Percentiles rank a stretch among this genome's conserved stretches.
phyloP scores from a whole-genome alignment of 148 eudicot species.

The Amaranthus hypochondriacus region DNA sequence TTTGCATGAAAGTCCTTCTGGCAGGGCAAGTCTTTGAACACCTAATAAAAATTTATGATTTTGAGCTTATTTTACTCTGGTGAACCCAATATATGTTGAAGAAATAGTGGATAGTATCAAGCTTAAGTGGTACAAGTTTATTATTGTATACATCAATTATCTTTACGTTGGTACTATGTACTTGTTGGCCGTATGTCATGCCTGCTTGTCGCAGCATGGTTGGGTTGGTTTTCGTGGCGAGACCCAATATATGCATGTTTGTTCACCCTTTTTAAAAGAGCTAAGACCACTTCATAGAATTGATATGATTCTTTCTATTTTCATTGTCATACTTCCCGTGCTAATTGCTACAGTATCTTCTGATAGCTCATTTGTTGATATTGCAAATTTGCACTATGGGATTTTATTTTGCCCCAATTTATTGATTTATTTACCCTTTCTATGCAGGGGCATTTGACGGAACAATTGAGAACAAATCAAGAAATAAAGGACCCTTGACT shows the following conservation, averaged over 20 bases:
- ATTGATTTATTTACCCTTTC: background rate
- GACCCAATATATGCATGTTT: background rate
- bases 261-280: background rate
- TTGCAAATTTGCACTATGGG: background rate
- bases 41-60: background rate
- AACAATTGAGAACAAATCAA: constrained; percentile 47
- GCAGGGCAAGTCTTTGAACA: background rate
- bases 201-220: background rate
- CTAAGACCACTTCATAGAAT: background rate
- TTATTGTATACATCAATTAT: background rate
- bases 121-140: background rate
- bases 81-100: background rate
- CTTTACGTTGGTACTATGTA: constrained; percentile 6
- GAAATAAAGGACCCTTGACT: constrained; percentile 58
- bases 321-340: background rate
- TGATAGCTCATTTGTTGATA: constrained; percentile 1
- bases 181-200: background rate
- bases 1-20: background rate
- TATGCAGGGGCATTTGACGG: constrained; percentile 60
- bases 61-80: background rate
- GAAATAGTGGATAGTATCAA: background rate
- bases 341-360: background rate
- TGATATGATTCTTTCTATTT: background rate
- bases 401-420: background rate
- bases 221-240: background rate